A percentile compares a stretch with the other conserved stretches of the same genome.
Evolutionary conservation across 2,329 filamentous ascomycete species (phyloP).

Genomic region (Pestalotiopsis sp.): DNA sequence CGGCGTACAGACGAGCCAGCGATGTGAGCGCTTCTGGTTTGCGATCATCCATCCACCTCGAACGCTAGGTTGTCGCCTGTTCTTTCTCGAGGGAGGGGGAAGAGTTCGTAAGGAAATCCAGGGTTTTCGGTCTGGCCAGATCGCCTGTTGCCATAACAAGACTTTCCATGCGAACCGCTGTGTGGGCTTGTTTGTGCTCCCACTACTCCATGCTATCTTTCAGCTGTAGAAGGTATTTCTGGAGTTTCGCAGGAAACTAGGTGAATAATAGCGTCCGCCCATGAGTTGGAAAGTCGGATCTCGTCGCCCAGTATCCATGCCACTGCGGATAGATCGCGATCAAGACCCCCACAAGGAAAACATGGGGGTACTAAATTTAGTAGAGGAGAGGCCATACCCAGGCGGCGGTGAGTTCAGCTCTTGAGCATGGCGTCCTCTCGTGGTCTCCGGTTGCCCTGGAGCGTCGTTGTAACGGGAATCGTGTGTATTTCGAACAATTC

Average conservation of each 20-base stretch:
- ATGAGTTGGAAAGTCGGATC: neutral
- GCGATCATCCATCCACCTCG: neutral
- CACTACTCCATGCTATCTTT: neutral
- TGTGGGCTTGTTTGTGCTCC: neutral
- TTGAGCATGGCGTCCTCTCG: neutral
- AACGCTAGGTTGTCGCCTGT: neutral
- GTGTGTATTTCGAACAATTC: neutral
- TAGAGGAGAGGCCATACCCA: neutral
- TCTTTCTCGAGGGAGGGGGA: neutral
- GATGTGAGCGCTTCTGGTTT: neutral
- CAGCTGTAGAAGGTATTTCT: neutral
- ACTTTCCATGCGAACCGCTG: neutral
- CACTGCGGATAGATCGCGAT: constrained; percentile 2
- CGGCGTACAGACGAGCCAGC: neutral
- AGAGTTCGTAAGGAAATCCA: neutral
- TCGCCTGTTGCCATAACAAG: neutral
- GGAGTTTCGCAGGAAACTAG: neutral
- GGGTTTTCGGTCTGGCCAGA: neutral
- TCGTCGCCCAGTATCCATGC: neutral
- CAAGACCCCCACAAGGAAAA: neutral
- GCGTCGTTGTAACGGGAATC: neutral
- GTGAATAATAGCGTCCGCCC: neutral
- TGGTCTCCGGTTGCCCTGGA: neutral
- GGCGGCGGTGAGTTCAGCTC: neutral
- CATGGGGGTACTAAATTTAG: neutral